phyloP scores from a whole-genome alignment of 2,329 filamentous ascomycete species.

The Madurella mycetomatis region DNA sequence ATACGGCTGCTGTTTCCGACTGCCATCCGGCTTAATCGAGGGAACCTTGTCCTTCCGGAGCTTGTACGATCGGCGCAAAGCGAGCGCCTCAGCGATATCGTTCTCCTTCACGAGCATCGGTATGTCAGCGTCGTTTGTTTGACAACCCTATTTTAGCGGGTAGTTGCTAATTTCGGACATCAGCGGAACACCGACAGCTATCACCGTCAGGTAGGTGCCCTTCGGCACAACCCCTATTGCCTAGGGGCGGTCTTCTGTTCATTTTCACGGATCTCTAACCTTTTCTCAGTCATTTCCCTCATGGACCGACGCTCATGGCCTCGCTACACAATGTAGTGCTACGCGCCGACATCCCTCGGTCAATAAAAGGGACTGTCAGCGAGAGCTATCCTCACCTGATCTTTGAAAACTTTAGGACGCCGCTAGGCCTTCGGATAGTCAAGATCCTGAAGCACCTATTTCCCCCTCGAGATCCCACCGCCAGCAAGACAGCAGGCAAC shows the following conservation, averaged over 20 bases:
- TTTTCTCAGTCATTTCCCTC: slow-evolving; percentile 67
- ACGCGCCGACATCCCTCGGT: slow-evolving; percentile 86
- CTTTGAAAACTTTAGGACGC: slow-evolving; percentile 87
- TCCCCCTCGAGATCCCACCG: slow-evolving; percentile 76
- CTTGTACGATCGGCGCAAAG: slow-evolving; percentile 77
- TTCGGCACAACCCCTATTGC: neutral
- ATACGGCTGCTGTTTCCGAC: slow-evolving; percentile 26
- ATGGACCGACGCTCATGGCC: slow-evolving; percentile 80
- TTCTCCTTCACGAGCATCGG: slow-evolving; percentile 87
- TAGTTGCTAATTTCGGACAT: neutral
- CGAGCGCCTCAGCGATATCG: slow-evolving; percentile 75
- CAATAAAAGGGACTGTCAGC: slow-evolving; percentile 63
- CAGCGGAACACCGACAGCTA: slow-evolving; percentile 61
- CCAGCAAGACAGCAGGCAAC: slow-evolving; percentile 73
- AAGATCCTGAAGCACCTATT: slow-evolving; percentile 94
- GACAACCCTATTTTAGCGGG: neutral
- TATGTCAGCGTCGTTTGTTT: slow-evolving; percentile 45
- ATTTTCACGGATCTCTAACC: neutral
- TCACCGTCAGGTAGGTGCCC: slow-evolving; percentile 58
- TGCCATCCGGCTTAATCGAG: slow-evolving; percentile 63
- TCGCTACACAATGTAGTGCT: slow-evolving; percentile 88
- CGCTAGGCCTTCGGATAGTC: slow-evolving; percentile 74
- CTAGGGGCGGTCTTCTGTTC: neutral
- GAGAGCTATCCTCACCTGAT: slow-evolving; percentile 93
- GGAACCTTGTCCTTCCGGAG: slow-evolving; percentile 82